A percentile compares a stretch with the other conserved stretches of the same genome.
These are phyloP conservation scores for Aspergillus viridinutans DNA, from an alignment of 2,329 filamentous ascomycete species.

Conservation along the genomic window DNA sequence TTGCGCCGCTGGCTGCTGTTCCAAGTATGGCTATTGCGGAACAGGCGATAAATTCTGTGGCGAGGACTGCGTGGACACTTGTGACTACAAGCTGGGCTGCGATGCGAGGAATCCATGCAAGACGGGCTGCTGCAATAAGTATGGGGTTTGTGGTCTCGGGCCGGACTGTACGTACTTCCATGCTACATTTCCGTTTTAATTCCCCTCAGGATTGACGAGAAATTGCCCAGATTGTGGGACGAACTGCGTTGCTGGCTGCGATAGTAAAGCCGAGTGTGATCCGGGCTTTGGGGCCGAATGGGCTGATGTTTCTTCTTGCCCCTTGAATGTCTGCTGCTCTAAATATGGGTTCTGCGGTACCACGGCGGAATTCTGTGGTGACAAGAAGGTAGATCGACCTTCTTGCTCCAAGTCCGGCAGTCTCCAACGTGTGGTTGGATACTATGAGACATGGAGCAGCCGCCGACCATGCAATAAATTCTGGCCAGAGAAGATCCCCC, in stretches of 20 bases:
- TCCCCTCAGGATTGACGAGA: no score
- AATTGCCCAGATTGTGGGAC: not conserved
- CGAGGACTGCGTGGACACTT: no score
- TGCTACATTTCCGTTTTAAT: no score
- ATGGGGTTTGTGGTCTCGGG: not conserved
- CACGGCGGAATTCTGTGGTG: no score
- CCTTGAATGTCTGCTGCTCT: slow-evolving; percentile 25
- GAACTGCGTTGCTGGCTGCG: slow-evolving; percentile 10
- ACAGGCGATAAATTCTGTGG: no score
- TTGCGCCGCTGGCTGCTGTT: no score
- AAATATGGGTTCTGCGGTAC: not conserved
- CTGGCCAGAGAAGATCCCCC: slow-evolving; percentile 6
- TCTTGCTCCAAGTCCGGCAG: no score
- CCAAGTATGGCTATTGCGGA: no score
- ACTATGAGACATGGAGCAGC: slow-evolving; percentile 11
- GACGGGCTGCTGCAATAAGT: no score
- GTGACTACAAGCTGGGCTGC: no score
- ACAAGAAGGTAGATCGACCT: no score
- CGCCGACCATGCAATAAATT: slow-evolving; percentile 5
- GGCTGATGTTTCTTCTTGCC: slow-evolving; percentile 13
- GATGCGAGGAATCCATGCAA: no score
- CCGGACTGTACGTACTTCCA: not conserved
- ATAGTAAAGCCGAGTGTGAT: slow-evolving; percentile 14
- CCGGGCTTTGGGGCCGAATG: slow-evolving; percentile 12
- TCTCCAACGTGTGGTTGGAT: slow-evolving; percentile 7